Percentiles rank a stretch among this genome's conserved stretches.
Evolutionary conservation across 2,329 filamentous ascomycete genomes (phyloP).

Genomic region (Colletotrichum lindemuthianum): DNA sequence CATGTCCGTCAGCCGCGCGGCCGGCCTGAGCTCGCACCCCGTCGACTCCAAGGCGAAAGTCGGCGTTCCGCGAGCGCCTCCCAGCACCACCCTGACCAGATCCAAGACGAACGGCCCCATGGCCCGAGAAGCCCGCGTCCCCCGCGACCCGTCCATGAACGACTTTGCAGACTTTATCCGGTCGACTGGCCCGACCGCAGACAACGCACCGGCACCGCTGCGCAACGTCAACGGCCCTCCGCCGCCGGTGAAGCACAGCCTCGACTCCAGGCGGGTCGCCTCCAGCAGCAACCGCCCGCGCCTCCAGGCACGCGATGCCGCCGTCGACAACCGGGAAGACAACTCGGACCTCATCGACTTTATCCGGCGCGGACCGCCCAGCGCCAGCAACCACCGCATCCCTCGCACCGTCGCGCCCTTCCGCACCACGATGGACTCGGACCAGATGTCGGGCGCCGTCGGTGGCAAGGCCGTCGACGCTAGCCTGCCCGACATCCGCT

Average conservation of each 20-base stretch:
- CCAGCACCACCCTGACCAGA: conserved; percentile 44
- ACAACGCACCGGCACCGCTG: conserved; percentile 48
- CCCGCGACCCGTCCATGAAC: conserved; percentile 72
- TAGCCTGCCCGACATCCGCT: conserved; percentile 64
- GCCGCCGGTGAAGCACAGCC: conserved; percentile 47
- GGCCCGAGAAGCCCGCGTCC: conserved; percentile 78
- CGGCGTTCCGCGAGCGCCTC: conserved; percentile 46
- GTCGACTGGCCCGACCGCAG: conserved; percentile 77
- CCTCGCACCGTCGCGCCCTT: conserved; percentile 87
- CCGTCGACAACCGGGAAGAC: conserved; percentile 68
- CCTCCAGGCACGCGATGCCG: conserved; percentile 77
- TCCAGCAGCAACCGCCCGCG: conserved; percentile 59
- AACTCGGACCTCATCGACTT: conserved; percentile 95
- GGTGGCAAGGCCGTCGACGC: conserved; percentile 68
- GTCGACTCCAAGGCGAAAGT: conserved; percentile 39
- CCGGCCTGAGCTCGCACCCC: conserved; percentile 50
- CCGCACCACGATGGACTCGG: conserved; percentile 85
- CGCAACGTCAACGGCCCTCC: conserved; percentile 47
- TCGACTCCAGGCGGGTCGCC: conserved; percentile 50
- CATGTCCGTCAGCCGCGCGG: conserved; percentile 45
- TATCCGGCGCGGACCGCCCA: conserved; percentile 85
- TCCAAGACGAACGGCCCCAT: conserved; percentile 46
- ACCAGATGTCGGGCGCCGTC: conserved; percentile 70
- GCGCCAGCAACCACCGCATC: conserved; percentile 72
- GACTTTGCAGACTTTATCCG: conserved; percentile 93